Evolutionary conservation across 163 green algal species (phyloP).

Genomic region (Prototheca cutis): DNA sequence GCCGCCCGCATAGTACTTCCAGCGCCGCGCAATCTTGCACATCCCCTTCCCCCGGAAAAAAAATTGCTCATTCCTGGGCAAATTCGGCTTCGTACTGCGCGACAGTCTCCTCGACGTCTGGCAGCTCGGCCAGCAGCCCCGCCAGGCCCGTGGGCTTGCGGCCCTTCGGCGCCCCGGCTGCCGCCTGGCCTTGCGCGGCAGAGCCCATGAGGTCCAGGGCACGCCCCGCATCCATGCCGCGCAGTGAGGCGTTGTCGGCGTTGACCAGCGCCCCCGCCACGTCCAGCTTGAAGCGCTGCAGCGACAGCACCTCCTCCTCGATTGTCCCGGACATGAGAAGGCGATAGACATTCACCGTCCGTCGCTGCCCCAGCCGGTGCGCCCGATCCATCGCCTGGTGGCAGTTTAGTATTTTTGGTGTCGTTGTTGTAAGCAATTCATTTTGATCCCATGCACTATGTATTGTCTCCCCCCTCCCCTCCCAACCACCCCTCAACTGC

Average conservation of each 20-base stretch:
- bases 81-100: slow-evolving; percentile 27
- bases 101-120: slow-evolving; percentile 14
- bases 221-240: slow-evolving; percentile 68
- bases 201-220: neutral
- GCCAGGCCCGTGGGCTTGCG: slow-evolving; percentile 8
- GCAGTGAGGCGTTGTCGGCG: slow-evolving; percentile 69
- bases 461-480: too few species aligned
- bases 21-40: too few species aligned
- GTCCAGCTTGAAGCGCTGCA: slow-evolving; percentile 97
- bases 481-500: too few species aligned
- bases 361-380: slow-evolving; percentile 88
- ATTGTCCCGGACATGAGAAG: slow-evolving; percentile 81
- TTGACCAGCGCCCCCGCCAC: slow-evolving; percentile 84
- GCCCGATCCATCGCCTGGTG: slow-evolving; percentile 95
- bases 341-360: slow-evolving; percentile 94
- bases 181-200: neutral
- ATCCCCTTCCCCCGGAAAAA: too few species aligned
- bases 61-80: too few species aligned
- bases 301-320: slow-evolving; percentile 90
- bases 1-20: too few species aligned
- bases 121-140: slow-evolving; percentile 17
- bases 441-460: too few species aligned
- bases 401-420: neutral
- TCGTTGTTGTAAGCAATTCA: too few species aligned
- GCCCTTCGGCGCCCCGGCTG: neutral